A percentile compares a stretch with the other conserved stretches of the same genome.
phyloP scores from a whole-genome alignment of 2,329 filamentous ascomycete genomes.

The Ascochyta koolunga region DNA sequence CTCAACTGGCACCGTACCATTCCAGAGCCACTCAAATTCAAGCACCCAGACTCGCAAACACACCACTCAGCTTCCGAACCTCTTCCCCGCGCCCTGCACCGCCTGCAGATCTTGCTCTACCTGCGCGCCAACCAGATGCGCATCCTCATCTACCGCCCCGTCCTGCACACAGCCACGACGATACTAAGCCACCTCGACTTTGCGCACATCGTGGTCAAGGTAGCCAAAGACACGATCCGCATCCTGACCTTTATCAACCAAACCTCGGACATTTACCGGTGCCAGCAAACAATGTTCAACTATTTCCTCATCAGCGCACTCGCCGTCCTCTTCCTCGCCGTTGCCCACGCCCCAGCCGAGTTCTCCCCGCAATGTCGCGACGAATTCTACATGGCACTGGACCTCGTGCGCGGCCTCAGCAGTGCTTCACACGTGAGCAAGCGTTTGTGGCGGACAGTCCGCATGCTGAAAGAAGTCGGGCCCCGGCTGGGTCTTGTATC shows the following conservation, averaged over 20 bases:
- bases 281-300: constrained; percentile 78
- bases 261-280: constrained; percentile 73
- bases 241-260: constrained; percentile 74
- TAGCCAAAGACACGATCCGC: constrained; percentile 78
- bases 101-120: constrained; percentile 83
- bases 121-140: constrained; percentile 88
- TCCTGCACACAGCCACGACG: constrained; percentile 81
- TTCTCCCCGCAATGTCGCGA: constrained; percentile 73
- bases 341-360: constrained; percentile 73
- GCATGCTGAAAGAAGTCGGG: constrained; percentile 73
- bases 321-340: constrained; percentile 76
- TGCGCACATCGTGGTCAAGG: constrained; percentile 74
- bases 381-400: constrained; percentile 80
- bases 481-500: constrained; percentile 68
- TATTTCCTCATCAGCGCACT: constrained; percentile 79
- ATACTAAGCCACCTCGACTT: constrained; percentile 78
- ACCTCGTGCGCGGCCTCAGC: constrained; percentile 74
- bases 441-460: constrained; percentile 74
- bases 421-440: constrained; percentile 74
- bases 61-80: constrained; percentile 46
- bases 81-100: constrained; percentile 69
- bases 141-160: constrained; percentile 84
- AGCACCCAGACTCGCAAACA: constrained; percentile 56
- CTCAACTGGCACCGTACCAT: constrained; percentile 84
- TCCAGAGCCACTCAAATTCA: constrained; percentile 67